phyloP scores from a whole-genome alignment of 768 basidiomycete genomes.

The Mycena pura region DNA sequence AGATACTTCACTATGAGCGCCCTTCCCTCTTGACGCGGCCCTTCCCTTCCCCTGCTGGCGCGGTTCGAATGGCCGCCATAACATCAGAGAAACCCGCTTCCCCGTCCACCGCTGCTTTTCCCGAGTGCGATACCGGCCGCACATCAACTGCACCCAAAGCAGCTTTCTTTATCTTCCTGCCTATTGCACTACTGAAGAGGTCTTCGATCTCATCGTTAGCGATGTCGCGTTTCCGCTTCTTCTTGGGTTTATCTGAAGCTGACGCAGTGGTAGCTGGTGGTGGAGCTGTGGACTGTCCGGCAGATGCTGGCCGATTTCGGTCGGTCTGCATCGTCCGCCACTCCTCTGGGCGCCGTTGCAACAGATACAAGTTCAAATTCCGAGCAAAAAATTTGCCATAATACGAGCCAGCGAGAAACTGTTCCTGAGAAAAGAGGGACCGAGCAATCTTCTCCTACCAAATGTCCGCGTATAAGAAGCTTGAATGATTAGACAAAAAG shows the following conservation, averaged over 20 bases:
- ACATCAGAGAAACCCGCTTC: conserved; percentile 54
- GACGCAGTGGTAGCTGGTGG: neutral
- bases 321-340: conserved; percentile 81
- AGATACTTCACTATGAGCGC: neutral
- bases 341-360: conserved; percentile 80
- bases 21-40: conserved; percentile 35
- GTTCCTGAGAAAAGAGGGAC: conserved; percentile 75
- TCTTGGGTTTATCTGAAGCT: conserved; percentile 35
- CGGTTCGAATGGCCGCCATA: conserved; percentile 64
- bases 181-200: conserved; percentile 65
- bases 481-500: neutral
- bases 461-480: conserved; percentile 11
- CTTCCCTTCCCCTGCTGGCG: conserved; percentile 57
- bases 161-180: conserved; percentile 64
- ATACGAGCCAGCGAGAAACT: conserved; percentile 73
- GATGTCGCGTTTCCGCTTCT: conserved; percentile 57
- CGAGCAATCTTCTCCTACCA: conserved; percentile 89
- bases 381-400: conserved; percentile 90
- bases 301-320: conserved; percentile 34
- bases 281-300: neutral
- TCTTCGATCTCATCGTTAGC: conserved; percentile 76
- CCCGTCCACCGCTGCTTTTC: conserved; percentile 35
- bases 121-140: conserved; percentile 19
- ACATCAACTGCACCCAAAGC: conserved; percentile 46
- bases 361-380: conserved; percentile 77